Evolutionary conservation across 306 rosid species (phyloP).

Genomic region (Vachellia pachyceras): DNA sequence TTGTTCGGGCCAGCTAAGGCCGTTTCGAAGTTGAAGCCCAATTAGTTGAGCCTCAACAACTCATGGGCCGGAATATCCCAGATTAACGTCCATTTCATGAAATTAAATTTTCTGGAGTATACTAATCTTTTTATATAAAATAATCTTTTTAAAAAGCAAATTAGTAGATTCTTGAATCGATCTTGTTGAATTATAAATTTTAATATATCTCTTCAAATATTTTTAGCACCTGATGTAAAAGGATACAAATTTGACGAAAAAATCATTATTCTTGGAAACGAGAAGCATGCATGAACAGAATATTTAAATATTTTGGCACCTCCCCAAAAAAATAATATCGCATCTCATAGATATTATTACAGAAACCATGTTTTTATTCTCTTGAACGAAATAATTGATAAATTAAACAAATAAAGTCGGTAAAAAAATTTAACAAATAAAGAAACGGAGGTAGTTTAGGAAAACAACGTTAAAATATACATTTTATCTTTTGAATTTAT

Average conservation of each 20-base stretch:
- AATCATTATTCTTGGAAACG: not conserved
- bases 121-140: not conserved
- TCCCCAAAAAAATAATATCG: not conserved
- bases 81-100: not conserved
- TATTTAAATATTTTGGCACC: not conserved
- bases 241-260: not conserved
- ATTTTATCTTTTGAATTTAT: no score
- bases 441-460: not conserved
- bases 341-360: not conserved
- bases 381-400: not conserved
- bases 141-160: not conserved
- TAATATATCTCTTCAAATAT: not conserved
- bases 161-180: not conserved
- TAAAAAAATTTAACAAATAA: no score
- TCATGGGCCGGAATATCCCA: not conserved
- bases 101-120: not conserved
- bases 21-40: not conserved
- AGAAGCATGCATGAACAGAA: not conserved
- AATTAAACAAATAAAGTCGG: no score
- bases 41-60: no score
- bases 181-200: not conserved
- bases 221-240: not conserved
- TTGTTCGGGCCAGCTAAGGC: not conserved
- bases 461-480: no score
- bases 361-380: not conserved